Percentiles rank a stretch among this genome's conserved stretches.
These are phyloP conservation scores for Ogataea nitratoaversa DNA, from an alignment of 805 yeast species.

Conservation along the genomic window DNA sequence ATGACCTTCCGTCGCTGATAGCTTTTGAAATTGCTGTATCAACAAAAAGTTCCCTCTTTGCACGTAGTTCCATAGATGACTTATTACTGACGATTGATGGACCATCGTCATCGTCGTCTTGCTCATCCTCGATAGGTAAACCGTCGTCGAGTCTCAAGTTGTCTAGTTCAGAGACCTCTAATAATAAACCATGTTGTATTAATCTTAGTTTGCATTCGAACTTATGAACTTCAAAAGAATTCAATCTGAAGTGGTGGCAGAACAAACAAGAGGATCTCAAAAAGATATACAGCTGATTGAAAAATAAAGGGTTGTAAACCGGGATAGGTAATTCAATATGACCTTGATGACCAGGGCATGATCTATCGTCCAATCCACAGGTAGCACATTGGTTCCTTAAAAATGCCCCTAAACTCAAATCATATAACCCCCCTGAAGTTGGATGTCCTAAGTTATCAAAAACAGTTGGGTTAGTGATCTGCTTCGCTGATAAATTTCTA, in stretches of 20 bases:
- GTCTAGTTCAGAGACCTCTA: slow-evolving; percentile 74
- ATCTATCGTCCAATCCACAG: slow-evolving; percentile 91
- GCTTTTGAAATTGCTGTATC: slow-evolving; percentile 68
- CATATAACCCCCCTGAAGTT: slow-evolving; percentile 88
- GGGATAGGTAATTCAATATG: slow-evolving; percentile 96
- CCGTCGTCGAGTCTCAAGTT: slow-evolving; percentile 43
- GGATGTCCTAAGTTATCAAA: slow-evolving; percentile 97
- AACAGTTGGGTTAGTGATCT: slow-evolving; percentile 92
- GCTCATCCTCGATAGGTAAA: slow-evolving; percentile 41
- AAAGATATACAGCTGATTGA: slow-evolving; percentile 82
- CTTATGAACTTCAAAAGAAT: slow-evolving; percentile 64
- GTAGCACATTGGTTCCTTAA: slow-evolving; percentile 85
- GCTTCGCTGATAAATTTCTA: slow-evolving; percentile 85
- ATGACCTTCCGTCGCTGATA: slow-evolving; percentile 68
- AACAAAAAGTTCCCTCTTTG: slow-evolving; percentile 66
- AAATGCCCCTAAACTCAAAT: slow-evolving; percentile 93
- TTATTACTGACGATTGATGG: slow-evolving; percentile 19
- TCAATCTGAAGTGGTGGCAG: slow-evolving; percentile 82
- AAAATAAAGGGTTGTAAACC: slow-evolving; percentile 90
- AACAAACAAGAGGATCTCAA: slow-evolving; percentile 82
- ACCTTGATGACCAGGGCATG: slow-evolving; percentile 98
- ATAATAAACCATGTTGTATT: slow-evolving; percentile 82
- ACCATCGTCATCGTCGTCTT: slow-evolving; percentile 40
- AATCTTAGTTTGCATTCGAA: slow-evolving; percentile 73
- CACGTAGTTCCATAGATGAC: slow-evolving; percentile 40